A percentile compares a stretch with the other conserved stretches of the same genome.
phyloP scores from a whole-genome alignment of 2,329 filamentous ascomycete genomes.

The Talaromyces amestolkiae region DNA sequence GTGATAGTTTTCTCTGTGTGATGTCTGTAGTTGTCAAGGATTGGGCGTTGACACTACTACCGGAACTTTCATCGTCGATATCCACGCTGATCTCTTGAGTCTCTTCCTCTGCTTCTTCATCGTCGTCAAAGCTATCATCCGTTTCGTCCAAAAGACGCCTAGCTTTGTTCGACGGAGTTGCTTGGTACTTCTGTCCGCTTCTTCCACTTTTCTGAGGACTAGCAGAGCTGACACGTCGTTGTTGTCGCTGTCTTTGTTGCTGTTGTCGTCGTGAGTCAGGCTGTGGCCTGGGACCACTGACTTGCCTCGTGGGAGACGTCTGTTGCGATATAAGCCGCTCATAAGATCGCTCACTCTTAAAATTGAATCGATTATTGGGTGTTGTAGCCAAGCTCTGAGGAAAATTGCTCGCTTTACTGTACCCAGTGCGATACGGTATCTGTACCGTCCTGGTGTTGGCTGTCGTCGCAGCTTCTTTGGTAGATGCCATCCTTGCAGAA shows the following conservation, averaged over 20 bases:
- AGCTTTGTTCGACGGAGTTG: slow-evolving; percentile 4
- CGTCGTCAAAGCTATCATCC: slow-evolving; percentile 25
- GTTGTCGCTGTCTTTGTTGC: neutral
- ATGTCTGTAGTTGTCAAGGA: slow-evolving; percentile 23
- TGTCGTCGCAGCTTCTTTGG: slow-evolving; percentile 24
- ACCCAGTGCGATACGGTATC: slow-evolving; percentile 25
- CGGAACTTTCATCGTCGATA: slow-evolving; percentile 14
- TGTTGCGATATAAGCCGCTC: slow-evolving; percentile 34
- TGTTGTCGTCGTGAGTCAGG: neutral
- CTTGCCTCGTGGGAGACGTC: slow-evolving; percentile 35
- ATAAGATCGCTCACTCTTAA: slow-evolving; percentile 40
- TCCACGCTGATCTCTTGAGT: slow-evolving; percentile 20
- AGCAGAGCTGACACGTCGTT: slow-evolving; percentile 2
- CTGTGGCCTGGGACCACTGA: slow-evolving; percentile 31
- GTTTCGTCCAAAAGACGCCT: slow-evolving; percentile 12
- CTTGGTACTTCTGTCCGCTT: neutral
- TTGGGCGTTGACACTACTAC: slow-evolving; percentile 33
- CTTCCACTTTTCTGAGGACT: slow-evolving; percentile 10
- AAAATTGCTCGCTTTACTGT: slow-evolving; percentile 25
- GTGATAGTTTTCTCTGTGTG: slow-evolving; percentile 6
- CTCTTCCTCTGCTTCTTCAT: slow-evolving; percentile 3
- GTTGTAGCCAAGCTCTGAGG: slow-evolving; percentile 36
- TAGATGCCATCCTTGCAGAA: neutral
- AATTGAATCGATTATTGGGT: slow-evolving; percentile 40
- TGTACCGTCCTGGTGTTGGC: slow-evolving; percentile 22